Evolutionary conservation across 1,284 basidiomycete genomes (phyloP).

Genomic region (Microbotryum intermedium): DNA sequence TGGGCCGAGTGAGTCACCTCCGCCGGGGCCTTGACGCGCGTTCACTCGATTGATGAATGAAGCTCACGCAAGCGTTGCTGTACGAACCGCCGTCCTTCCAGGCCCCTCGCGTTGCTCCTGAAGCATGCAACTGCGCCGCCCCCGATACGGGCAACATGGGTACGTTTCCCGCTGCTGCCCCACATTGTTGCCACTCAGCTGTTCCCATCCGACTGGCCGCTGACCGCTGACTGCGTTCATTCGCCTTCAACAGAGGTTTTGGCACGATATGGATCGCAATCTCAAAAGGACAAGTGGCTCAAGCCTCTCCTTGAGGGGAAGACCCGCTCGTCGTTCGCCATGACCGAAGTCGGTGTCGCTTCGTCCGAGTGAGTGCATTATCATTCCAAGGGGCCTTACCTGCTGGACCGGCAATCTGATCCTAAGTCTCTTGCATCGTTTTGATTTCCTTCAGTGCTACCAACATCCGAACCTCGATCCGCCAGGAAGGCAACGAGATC

Average conservation of each 20-base stretch:
- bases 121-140: slow-evolving; percentile 33
- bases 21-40: background rate
- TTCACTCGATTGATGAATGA: background rate
- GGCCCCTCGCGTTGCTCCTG: slow-evolving; percentile 29
- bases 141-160: slow-evolving; percentile 36
- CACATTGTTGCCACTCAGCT: background rate
- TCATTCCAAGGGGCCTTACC: background rate
- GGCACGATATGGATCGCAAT: slow-evolving; percentile 78
- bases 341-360: slow-evolving; percentile 74
- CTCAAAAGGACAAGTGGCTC: slow-evolving; percentile 88
- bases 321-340: slow-evolving; percentile 85
- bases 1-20: slow-evolving; percentile 52
- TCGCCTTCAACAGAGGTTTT: slow-evolving; percentile 60
- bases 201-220: background rate
- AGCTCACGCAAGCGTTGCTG: background rate
- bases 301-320: slow-evolving; percentile 79
- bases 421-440: too few species aligned
- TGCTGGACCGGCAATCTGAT: background rate
- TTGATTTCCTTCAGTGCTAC: slow-evolving; percentile 55
- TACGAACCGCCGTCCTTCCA: background rate
- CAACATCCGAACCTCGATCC: slow-evolving; percentile 85
- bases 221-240: background rate
- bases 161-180: background rate
- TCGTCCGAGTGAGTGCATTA: slow-evolving; percentile 45
- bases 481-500: slow-evolving; percentile 75